A percentile compares a stretch with the other conserved stretches of the same genome.
These are phyloP conservation scores for Apiospora arundinis DNA, from an alignment of 2,329 filamentous ascomycete genomes.

Conservation along the genomic window DNA sequence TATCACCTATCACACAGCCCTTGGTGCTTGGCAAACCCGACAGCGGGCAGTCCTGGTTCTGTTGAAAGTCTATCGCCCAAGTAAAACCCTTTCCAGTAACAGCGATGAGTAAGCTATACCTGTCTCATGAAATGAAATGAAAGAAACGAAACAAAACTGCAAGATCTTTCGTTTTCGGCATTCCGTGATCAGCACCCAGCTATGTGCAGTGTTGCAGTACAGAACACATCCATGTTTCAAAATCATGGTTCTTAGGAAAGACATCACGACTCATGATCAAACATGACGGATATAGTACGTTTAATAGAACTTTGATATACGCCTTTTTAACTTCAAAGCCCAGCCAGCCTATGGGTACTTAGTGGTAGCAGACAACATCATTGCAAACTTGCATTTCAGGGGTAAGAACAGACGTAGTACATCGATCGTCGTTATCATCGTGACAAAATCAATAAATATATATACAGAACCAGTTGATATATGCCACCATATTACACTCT, in stretches of 20 bases:
- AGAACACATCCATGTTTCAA: background rate
- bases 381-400: background rate
- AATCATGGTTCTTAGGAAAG: background rate
- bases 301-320: background rate
- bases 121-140: too few relatives aligned
- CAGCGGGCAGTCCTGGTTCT: background rate
- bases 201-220: background rate
- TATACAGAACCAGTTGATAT: background rate
- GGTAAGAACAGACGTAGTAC: background rate
- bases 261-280: slow-evolving; percentile 3
- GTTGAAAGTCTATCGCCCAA: background rate
- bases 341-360: background rate
- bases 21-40: background rate
- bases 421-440: background rate
- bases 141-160: background rate
- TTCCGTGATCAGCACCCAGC: too few relatives aligned
- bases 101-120: background rate
- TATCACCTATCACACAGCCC: too few relatives aligned
- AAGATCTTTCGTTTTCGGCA: too few relatives aligned
- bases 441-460: background rate
- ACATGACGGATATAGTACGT: background rate
- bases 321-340: background rate
- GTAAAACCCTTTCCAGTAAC: background rate
- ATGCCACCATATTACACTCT: background rate
- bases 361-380: background rate